phyloP scores from a whole-genome alignment of 768 basidiomycete genomes.

The Amanita brunnescens region DNA sequence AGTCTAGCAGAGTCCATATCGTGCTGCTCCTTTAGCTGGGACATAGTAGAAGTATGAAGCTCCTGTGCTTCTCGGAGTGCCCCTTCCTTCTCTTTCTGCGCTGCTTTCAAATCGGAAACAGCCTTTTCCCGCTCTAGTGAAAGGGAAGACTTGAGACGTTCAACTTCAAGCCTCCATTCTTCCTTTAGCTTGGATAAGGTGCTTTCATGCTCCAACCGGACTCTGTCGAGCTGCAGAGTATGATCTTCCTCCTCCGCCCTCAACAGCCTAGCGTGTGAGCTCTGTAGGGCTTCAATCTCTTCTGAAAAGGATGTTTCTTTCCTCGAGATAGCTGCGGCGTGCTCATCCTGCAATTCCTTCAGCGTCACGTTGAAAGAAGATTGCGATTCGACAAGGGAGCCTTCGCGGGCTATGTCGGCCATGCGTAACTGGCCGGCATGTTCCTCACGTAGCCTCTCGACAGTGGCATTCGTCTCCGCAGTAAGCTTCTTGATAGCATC shows the following conservation, averaged over 20 bases:
- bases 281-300: constrained; percentile 57
- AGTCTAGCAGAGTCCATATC: constrained; percentile 20
- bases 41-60: background rate
- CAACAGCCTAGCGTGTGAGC: constrained; percentile 48
- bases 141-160: constrained; percentile 36
- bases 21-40: background rate
- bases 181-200: constrained; percentile 42
- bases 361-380: constrained; percentile 55
- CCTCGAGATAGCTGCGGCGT: constrained; percentile 52
- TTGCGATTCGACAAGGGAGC: constrained; percentile 66
- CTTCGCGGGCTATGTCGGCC: constrained; percentile 67
- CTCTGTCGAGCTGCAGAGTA: constrained; percentile 45
- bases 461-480: constrained; percentile 46
- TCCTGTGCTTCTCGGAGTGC: constrained; percentile 7
- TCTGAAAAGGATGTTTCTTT: constrained; percentile 60
- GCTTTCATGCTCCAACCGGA: constrained; percentile 53
- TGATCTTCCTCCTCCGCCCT: constrained; percentile 56
- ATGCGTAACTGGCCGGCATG: constrained; percentile 67
- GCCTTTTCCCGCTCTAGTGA: constrained; percentile 37
- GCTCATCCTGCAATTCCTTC: constrained; percentile 63
- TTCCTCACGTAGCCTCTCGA: constrained; percentile 71
- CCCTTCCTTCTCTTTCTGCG: constrained; percentile 24
- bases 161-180: constrained; percentile 43
- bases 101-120: constrained; percentile 20
- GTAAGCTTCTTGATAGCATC: constrained; percentile 54